Conservation (phyloP, 345 rosid species). For the Brassica juncea region DNA sequence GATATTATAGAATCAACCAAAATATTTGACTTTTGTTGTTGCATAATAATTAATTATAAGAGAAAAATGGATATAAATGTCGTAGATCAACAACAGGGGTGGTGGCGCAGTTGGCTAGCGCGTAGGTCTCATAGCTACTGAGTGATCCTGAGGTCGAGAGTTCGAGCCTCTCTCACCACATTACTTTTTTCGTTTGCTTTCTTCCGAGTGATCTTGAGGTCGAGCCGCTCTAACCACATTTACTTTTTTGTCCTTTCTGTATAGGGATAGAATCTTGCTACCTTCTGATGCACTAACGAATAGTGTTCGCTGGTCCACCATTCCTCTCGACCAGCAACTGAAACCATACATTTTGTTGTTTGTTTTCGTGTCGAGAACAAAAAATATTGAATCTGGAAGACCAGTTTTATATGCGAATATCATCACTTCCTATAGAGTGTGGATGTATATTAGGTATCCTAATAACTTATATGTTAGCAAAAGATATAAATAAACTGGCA, state of each 20-base stretch:
- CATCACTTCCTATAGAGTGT: no score
- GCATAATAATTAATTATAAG: no score
- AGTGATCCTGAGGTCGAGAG: constrained; percentile 98
- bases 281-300: not conserved
- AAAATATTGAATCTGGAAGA: no score
- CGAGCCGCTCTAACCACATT: constrained; percentile 96
- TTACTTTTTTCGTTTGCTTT: not conserved
- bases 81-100: not conserved
- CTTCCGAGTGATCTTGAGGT: constrained; percentile 82
- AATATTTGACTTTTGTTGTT: no score
- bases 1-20: not conserved
- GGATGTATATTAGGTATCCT: no score
- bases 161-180: constrained; percentile 97
- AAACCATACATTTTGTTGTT: not conserved
- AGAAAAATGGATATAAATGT: fast-evolving
- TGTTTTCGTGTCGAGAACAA: not conserved
- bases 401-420: no score
- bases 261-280: not conserved
- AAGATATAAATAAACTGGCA: no score
- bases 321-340: not conserved
- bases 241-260: not conserved
- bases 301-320: not conserved
- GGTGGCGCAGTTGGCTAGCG: constrained; percentile 99
- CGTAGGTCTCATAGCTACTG: constrained; percentile 92
- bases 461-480: no score